Evolutionary conservation across 352 stramenopile species (phyloP).

Genomic region (Pythium apleroticum): DNA sequence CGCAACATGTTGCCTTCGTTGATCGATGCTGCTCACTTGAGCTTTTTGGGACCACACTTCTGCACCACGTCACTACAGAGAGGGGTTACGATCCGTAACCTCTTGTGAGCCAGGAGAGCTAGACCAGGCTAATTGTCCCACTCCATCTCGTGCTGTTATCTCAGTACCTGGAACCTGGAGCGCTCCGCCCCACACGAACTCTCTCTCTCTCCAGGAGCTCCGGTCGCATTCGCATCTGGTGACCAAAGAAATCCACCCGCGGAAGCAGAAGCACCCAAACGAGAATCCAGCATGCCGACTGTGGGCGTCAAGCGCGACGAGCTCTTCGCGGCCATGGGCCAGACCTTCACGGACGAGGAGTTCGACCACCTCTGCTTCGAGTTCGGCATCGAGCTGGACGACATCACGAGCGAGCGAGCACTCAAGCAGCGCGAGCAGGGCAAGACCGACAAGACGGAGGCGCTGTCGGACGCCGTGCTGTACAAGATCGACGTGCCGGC

Average conservation of each 20-base stretch:
- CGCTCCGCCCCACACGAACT: constrained; percentile 30
- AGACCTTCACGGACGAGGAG: constrained; percentile 97
- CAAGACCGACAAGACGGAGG: constrained; percentile 54
- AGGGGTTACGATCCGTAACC: not conserved
- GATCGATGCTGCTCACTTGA: not conserved
- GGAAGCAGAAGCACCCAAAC: constrained; percentile 4
- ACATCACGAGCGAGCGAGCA: constrained; percentile 87
- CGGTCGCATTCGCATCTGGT: constrained; percentile 1
- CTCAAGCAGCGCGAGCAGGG: constrained; percentile 86
- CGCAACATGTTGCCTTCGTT: constrained; percentile 14
- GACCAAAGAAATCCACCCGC: constrained; percentile 10
- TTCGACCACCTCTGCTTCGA: constrained; percentile 99
- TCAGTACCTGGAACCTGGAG: constrained; percentile 19
- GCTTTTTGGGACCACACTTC: not conserved
- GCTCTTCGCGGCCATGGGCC: constrained; percentile 96
- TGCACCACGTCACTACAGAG: constrained; percentile 3
- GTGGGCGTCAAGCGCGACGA: constrained; percentile 96
- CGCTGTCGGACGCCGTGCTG: constrained; percentile 89
- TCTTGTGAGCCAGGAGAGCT: not conserved
- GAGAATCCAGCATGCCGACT: constrained; percentile 93
- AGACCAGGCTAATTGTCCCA: constrained; percentile 22
- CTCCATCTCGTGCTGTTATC: constrained; percentile 10
- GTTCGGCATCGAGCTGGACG: constrained; percentile 99
- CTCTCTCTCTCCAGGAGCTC: constrained; percentile 11
- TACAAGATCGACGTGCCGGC: constrained; percentile 99